These are phyloP conservation scores for Mariannaea sp. DNA, from an alignment of 2,329 filamentous ascomycete species.

Conservation along the genomic window DNA sequence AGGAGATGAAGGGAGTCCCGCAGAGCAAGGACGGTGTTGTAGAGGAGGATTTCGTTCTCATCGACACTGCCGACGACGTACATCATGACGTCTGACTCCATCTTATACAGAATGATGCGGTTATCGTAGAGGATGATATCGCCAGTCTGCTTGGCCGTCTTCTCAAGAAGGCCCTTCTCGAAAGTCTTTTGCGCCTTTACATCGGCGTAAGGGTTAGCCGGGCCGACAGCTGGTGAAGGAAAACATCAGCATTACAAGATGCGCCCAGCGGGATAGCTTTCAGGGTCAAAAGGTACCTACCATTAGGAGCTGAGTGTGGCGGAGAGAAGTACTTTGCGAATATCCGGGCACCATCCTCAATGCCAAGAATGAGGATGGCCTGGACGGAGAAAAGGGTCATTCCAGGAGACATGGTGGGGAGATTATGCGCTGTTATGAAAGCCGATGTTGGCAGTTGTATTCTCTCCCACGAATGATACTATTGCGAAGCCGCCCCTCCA, in stretches of 20 bases:
- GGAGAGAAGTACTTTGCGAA: conserved; percentile 89
- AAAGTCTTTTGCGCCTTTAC: conserved; percentile 95
- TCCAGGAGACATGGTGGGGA: conserved; percentile 67
- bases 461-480: conserved; percentile 27
- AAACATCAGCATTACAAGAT: conserved; percentile 32
- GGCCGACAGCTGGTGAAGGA: conserved; percentile 51
- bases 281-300: conserved; percentile 39
- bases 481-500: conserved; percentile 36
- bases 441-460: conserved; percentile 25
- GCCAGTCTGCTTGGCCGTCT: conserved; percentile 92
- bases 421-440: conserved; percentile 16
- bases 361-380: conserved; percentile 77
- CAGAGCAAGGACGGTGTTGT: conserved; percentile 91
- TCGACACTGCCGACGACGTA: conserved; percentile 91
- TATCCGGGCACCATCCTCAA: conserved; percentile 88
- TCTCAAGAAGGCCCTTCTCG: conserved; percentile 92
- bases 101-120: conserved; percentile 95
- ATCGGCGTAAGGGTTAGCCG: conserved; percentile 79
- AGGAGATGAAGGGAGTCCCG: conserved; percentile 88
- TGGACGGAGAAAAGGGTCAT: conserved; percentile 78
- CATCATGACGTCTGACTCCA: conserved; percentile 94
- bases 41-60: conserved; percentile 96
- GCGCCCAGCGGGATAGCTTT: conserved; percentile 31
- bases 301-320: conserved; percentile 56
- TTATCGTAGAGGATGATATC: conserved; percentile 99